Evolutionary conservation across 2,329 filamentous ascomycete genomes (phyloP).

Genomic region (Penicillium sp.): DNA sequence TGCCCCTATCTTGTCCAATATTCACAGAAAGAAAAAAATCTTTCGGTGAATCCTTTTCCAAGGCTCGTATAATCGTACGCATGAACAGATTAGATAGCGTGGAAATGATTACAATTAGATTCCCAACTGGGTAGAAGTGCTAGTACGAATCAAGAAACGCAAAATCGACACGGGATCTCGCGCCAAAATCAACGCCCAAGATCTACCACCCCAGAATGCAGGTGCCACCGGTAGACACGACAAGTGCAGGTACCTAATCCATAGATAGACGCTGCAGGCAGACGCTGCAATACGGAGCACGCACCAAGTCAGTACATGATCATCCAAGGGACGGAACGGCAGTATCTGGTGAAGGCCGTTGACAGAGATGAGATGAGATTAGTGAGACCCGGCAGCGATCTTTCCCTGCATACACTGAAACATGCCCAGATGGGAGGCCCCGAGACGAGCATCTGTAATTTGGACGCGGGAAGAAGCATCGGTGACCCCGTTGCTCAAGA

Average conservation of each 20-base stretch:
- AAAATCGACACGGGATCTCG: not conserved
- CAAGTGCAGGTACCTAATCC: not conserved
- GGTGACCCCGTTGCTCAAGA: not conserved
- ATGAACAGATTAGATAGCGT: too few relatives aligned
- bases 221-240: not conserved
- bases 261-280: not conserved
- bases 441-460: not conserved
- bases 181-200: not conserved
- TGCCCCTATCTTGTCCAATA: constrained; percentile 15
- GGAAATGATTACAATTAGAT: not conserved
- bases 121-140: not conserved
- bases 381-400: not conserved
- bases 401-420: not conserved
- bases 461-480: constrained; percentile 1
- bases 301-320: not conserved
- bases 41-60: not conserved
- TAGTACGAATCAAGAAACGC: not conserved
- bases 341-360: not conserved
- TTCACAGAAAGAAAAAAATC: not conserved
- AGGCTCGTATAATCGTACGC: not conserved
- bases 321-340: not conserved
- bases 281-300: not conserved
- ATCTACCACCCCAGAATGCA: not conserved
- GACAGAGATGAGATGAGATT: not conserved
- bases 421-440: not conserved